phyloP scores from a whole-genome alignment of 352 stramenopile species.

The Phytophthora megakarya region DNA sequence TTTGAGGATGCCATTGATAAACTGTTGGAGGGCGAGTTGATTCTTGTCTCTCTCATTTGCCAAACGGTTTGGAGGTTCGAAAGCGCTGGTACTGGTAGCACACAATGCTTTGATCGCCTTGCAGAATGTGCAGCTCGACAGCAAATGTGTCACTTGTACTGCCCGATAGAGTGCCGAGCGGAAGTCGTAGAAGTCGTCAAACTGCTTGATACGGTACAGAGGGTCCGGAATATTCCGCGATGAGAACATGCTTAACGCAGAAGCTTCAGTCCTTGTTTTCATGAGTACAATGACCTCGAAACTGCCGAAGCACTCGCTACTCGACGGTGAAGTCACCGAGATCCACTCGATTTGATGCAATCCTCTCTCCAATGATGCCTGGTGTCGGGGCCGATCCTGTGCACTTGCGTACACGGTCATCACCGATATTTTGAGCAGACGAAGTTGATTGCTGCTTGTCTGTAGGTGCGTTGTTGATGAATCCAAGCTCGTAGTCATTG shows the following conservation, averaged over 20 bases:
- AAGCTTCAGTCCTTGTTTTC: neutral
- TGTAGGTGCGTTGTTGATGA: neutral
- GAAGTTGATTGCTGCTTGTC: neutral
- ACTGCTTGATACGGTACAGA: conserved; percentile 9
- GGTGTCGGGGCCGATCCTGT: neutral
- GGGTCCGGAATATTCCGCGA: neutral
- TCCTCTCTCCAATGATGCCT: neutral
- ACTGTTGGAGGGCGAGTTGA: conserved; percentile 9
- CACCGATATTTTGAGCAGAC: neutral
- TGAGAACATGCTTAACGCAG: neutral
- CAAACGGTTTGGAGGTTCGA: neutral
- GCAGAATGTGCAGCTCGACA: conserved; percentile 14
- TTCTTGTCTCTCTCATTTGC: neutral
- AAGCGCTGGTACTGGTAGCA: neutral
- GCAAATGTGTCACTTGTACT: conserved; percentile 17
- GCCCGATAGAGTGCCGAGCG: neutral
- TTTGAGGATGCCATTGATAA: conserved; percentile 6
- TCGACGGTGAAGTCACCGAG: conserved; percentile 1
- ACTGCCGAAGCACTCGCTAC: neutral
- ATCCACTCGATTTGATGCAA: conserved; percentile 7
- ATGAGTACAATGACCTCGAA: conserved; percentile 7
- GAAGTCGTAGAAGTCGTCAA: conserved; percentile 8
- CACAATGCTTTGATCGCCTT: conserved; percentile 11
- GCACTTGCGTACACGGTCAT: neutral
- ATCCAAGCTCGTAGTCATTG: neutral